These are phyloP conservation scores for Allomyces arbusculus DNA, from an alignment of 192 early-diverging fungal species.

Conservation along the genomic window DNA sequence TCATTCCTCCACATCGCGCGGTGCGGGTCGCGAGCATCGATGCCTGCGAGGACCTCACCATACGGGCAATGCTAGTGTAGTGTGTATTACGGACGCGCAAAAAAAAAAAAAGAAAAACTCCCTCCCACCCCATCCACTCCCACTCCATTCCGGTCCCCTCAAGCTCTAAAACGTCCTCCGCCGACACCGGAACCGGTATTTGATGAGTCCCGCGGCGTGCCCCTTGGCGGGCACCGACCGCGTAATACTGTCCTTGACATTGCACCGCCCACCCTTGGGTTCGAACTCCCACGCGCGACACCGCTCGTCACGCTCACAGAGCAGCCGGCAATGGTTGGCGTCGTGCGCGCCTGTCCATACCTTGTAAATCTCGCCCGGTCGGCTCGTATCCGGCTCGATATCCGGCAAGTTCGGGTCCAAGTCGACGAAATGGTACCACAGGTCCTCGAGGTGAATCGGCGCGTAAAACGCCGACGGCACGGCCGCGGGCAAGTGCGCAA, in stretches of 20 bases:
- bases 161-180: too few relatives aligned
- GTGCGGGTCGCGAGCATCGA: too few relatives aligned
- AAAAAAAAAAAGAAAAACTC: too few relatives aligned
- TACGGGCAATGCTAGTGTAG: too few relatives aligned
- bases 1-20: too few relatives aligned
- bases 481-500: background rate
- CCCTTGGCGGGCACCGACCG: background rate
- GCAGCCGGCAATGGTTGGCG: background rate
- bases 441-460: background rate
- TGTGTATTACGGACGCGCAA: too few relatives aligned
- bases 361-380: background rate
- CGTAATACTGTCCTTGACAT: background rate
- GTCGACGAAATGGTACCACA: background rate
- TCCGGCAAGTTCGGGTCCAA: background rate
- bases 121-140: too few relatives aligned
- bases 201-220: background rate
- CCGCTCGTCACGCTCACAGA: background rate
- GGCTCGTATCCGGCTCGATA: background rate
- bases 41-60: too few relatives aligned
- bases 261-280: background rate
- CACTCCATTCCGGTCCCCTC: too few relatives aligned
- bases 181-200: background rate
- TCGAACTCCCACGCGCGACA: background rate
- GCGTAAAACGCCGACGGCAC: background rate
- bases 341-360: background rate